A percentile compares a stretch with the other conserved stretches of the same genome.
Conservation (phyloP, 306 rosid species). For the barrel medic (Medicago truncatula) region MtrunA17r5.0-ANR NC_053042.1:28494501-28495000, state of each 20-base stretch:
- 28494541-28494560: constrained; percentile 59
- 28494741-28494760: constrained; percentile 79
- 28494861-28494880: constrained; percentile 55
- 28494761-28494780: constrained; percentile 95
- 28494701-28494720: constrained; percentile 82
- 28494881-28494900: constrained; percentile 55
- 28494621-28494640: constrained; percentile 47
- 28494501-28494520: constrained; percentile 41
- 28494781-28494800: constrained; percentile 94
- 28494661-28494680: constrained; percentile 51
- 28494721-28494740: constrained; percentile 94
- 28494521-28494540: constrained; percentile 48
- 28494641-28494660: constrained; percentile 51
- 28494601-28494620: constrained; percentile 55
- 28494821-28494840: constrained; percentile 95
- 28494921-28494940: constrained; percentile 51
- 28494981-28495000: constrained; percentile 58
- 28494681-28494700: constrained; percentile 41
- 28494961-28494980: constrained; percentile 57
- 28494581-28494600: constrained; percentile 55
- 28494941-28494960: constrained; percentile 55
- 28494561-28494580: constrained; percentile 46
- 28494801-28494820: constrained; percentile 96
- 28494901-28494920: constrained; percentile 52
- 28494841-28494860: constrained; percentile 79